Evolutionary conservation across 768 basidiomycete genomes (phyloP), one percentile per base, ranked within the genome.

Genomic region (Hirschioporus abietinus): DNA sequence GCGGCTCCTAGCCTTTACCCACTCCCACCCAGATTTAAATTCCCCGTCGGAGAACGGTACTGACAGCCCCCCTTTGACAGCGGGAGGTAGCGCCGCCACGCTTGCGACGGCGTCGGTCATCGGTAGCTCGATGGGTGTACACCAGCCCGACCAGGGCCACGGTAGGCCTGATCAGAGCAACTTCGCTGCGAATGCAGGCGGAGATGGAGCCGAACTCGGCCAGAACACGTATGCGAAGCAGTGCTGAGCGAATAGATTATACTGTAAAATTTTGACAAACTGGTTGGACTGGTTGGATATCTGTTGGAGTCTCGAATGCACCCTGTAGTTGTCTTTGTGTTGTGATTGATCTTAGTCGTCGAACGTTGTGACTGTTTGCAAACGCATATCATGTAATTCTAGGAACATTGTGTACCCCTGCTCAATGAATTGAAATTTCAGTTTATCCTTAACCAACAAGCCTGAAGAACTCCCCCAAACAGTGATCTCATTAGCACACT

Each of bases 171-270:
- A 61, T 17, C 60, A 61, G 60, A 34, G 3, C 15, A 61, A 61
- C 25, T 61, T 61, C 60, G 60, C 25, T 15, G 60, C 25, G 12
- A 61, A 61, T 25, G 60, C 25, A 12, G 60, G 15, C 24, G 60
- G 60, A 61, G 60, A 34, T 17, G 60, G 60, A 1, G 60, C 60
- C 9, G 60, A 61, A 24, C 60, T 34, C 23, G 60, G 60, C 25
- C 60, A 61, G 60, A 61, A 23, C 18, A 61, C 60, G 3, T 61
- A 61, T 34, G 60, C 60, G 60, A 61, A 61, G 17, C 60, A 61
- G 18, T 61, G 60, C 30, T 61, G 17, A 61, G 23, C 42, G 12
- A 5, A 20, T 52, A 10, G 30, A n/a, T n/a, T n/a, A n/a, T n/a
- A n/a, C n/a, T n/a, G n/a, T n/a, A n/a, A n/a, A n/a, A n/a, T n/a